Conservation (phyloP, 495 filamentous ascomycete genomes). For the Mytilinidion resinicola region DNA sequence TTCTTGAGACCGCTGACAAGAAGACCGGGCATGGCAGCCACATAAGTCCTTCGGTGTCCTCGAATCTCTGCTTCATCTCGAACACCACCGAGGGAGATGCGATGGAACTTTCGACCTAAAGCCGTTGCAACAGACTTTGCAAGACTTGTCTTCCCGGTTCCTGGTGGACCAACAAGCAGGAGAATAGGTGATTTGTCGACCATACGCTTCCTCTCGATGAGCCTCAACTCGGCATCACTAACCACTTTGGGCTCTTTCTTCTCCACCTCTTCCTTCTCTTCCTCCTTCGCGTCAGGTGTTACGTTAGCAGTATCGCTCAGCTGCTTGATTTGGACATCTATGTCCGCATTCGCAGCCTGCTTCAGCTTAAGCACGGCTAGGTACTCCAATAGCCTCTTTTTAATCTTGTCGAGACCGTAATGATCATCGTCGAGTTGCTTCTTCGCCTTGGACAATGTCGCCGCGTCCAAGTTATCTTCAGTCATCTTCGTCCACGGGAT, state of each 20-base stretch:
- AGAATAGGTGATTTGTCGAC: constrained; percentile 95
- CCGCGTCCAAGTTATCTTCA: constrained; percentile 77
- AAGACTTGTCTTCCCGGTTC: constrained; percentile 92
- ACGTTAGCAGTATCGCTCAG: constrained; percentile 9
- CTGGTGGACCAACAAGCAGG: constrained; percentile 88
- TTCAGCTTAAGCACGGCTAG: constrained; percentile 92
- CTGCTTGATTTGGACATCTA: constrained; percentile 62
- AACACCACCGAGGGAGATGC: constrained; percentile 94
- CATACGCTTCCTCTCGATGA: constrained; percentile 64
- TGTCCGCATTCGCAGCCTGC: constrained; percentile 73
- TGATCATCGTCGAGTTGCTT: constrained; percentile 95
- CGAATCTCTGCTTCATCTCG: constrained; percentile 95
- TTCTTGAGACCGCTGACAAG: constrained; percentile 94
- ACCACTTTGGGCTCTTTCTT: constrained; percentile 5
- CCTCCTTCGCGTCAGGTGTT: constrained; percentile 2
- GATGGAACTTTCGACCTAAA: constrained; percentile 90
- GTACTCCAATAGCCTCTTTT: constrained; percentile 93
- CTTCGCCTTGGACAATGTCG: constrained; percentile 70
- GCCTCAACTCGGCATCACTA: constrained; percentile 46
- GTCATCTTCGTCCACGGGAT: constrained; percentile 89
- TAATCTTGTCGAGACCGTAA: constrained; percentile 94
- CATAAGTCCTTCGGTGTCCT: constrained; percentile 92
- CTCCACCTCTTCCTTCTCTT: constrained; percentile 4
- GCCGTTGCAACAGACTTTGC: constrained; percentile 91
- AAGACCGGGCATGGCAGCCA: constrained; percentile 95